phyloP scores from a whole-genome alignment of 768 basidiomycete species.

The Leccinum aurantiacum region DNA sequence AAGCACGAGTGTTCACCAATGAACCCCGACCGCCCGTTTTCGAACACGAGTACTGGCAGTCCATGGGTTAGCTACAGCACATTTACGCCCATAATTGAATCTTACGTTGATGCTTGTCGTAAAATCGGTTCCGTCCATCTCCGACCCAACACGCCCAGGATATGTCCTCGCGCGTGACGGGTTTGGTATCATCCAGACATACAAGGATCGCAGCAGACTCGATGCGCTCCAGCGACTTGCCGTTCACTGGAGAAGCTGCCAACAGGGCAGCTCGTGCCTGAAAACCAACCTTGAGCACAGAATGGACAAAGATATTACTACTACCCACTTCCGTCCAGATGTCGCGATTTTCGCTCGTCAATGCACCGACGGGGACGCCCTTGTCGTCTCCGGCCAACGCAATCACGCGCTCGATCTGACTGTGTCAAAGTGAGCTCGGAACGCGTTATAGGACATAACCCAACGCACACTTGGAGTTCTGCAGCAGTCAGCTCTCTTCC shows the following conservation, averaged over 20 bases:
- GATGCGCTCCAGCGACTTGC: constrained; percentile 67
- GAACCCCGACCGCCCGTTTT: constrained; percentile 94
- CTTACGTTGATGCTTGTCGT: constrained; percentile 94
- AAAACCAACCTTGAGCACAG: not conserved
- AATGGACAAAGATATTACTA: constrained; percentile 17
- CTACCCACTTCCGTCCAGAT: constrained; percentile 83
- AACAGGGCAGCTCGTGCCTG: constrained; percentile 64
- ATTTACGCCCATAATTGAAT: not conserved
- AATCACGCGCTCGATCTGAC: constrained; percentile 71
- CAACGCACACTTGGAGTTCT: constrained; percentile 71
- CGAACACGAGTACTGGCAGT: constrained; percentile 81
- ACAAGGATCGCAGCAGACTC: constrained; percentile 90
- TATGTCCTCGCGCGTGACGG: constrained; percentile 77
- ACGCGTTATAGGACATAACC: not conserved
- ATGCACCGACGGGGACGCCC: constrained; percentile 64
- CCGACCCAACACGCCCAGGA: constrained; percentile 88
- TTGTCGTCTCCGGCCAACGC: constrained; percentile 51
- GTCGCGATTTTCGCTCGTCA: constrained; percentile 90
- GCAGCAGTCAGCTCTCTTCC: constrained; percentile 74
- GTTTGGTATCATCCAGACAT: constrained; percentile 79
- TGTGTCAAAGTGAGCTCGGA: constrained; percentile 20
- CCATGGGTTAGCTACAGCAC: constrained; percentile 7
- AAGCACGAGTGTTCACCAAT: constrained; percentile 83
- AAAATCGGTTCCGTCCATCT: constrained; percentile 88
- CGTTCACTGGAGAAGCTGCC: constrained; percentile 64